Conservation (phyloP, 768 basidiomycete genomes). For the Russula olivacea region DNA sequence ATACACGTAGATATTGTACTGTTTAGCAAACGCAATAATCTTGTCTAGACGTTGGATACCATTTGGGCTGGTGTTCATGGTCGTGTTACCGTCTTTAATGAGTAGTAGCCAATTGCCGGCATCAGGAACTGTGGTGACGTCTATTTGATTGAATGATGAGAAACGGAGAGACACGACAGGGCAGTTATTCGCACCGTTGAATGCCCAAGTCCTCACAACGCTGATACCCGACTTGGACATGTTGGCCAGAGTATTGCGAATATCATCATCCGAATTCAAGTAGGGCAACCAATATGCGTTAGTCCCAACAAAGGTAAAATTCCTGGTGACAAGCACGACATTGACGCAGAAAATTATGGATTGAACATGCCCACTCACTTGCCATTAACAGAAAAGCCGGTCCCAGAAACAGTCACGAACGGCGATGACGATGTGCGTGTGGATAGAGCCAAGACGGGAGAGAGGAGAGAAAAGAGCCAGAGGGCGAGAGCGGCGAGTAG, state of each 20-base stretch:
- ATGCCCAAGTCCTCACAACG: slow-evolving; percentile 65
- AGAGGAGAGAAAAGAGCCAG: slow-evolving; percentile 4
- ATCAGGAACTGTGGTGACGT: slow-evolving; percentile 29
- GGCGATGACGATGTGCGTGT: neutral
- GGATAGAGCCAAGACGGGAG: slow-evolving; percentile 5
- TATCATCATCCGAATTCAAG: slow-evolving; percentile 50
- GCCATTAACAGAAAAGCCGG: slow-evolving; percentile 8
- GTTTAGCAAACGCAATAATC: slow-evolving; percentile 47
- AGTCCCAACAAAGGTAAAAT: slow-evolving; percentile 45
- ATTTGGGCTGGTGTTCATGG: slow-evolving; percentile 54
- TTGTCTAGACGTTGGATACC: slow-evolving; percentile 61
- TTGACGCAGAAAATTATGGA: neutral
- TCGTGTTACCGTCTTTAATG: slow-evolving; percentile 47
- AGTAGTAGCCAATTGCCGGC: slow-evolving; percentile 63
- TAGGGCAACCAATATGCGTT: slow-evolving; percentile 62
- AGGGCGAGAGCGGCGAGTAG: slow-evolving; percentile 1
- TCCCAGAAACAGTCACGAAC: slow-evolving; percentile 9
- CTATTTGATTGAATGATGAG: slow-evolving; percentile 5
- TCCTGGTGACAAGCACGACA: slow-evolving; percentile 1
- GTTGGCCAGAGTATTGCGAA: slow-evolving; percentile 50
- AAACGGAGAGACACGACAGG: neutral
- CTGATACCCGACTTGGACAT: slow-evolving; percentile 52
- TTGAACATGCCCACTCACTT: slow-evolving; percentile 1
- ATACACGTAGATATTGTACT: slow-evolving; percentile 42
- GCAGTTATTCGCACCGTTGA: slow-evolving; percentile 46